phyloP scores from a whole-genome alignment of 768 basidiomycete genomes.

The Xerocomellus intermedius region DNA sequence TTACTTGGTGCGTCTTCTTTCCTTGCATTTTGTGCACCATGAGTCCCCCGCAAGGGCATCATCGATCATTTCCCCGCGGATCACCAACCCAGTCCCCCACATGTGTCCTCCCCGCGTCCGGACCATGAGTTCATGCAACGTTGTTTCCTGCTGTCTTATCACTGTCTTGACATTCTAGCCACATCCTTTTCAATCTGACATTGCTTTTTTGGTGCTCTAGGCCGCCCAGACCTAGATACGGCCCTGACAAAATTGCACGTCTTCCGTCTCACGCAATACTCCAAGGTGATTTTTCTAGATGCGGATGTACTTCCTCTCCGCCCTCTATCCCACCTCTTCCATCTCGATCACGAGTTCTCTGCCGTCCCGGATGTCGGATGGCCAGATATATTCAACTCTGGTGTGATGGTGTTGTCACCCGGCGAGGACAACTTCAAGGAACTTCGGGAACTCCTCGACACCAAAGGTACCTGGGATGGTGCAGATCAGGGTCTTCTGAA shows the following conservation, averaged over 20 bases:
- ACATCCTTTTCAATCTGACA: constrained; percentile 10
- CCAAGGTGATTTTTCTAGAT: constrained; percentile 87
- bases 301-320: constrained; percentile 88
- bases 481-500: constrained; percentile 98
- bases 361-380: constrained; percentile 97
- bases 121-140: constrained; percentile 16
- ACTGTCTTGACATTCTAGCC: constrained; percentile 1
- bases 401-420: constrained; percentile 85
- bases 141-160: constrained; percentile 18
- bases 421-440: constrained; percentile 80
- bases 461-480: constrained; percentile 92
- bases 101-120: constrained; percentile 6
- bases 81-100: constrained; percentile 11
- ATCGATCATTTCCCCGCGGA: constrained; percentile 4
- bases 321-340: constrained; percentile 91
- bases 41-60: neutral
- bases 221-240: constrained; percentile 89
- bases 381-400: constrained; percentile 99
- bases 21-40: constrained; percentile 4
- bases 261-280: constrained; percentile 86
- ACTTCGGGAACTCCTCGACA: constrained; percentile 64
- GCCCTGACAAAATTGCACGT: constrained; percentile 96
- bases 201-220: constrained; percentile 41
- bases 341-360: constrained; percentile 76
- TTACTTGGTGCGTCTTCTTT: constrained; percentile 67